These are phyloP conservation scores for Carex myosuroides DNA, from an alignment of 176 grass and related monocot genomes.

Conservation along the genomic window DNA sequence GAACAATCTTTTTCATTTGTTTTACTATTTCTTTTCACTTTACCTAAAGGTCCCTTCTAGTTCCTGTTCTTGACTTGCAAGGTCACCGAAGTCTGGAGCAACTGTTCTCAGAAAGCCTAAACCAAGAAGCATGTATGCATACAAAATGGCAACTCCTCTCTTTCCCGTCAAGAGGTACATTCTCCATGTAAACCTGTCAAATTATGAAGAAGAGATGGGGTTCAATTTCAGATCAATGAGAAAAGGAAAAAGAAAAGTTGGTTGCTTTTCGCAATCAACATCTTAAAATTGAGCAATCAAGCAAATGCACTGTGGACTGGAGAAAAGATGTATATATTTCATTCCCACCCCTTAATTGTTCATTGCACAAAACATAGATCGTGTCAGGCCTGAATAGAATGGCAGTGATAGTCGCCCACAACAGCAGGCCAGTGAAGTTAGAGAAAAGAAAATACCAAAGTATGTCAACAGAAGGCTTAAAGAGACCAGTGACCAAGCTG, in stretches of 20 bases:
- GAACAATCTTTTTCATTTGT: neutral
- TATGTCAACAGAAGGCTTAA: conserved; percentile 94
- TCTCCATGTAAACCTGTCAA: conserved; percentile 96
- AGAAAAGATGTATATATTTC: conserved; percentile 2
- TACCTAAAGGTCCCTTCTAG: conserved; percentile 97
- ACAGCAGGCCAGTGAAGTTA: neutral
- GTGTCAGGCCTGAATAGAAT: neutral
- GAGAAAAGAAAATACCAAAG: conserved; percentile 56
- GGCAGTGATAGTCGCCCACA: neutral
- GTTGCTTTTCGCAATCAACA: neutral
- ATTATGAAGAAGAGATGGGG: conserved; percentile 16
- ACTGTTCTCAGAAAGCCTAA: conserved; percentile 90
- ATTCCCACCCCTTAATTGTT: neutral
- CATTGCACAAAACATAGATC: neutral
- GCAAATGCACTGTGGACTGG: neutral
- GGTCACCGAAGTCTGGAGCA: conserved; percentile 83
- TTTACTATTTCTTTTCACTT: conserved; percentile 12
- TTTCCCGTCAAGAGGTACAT: conserved; percentile 95
- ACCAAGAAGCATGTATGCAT: conserved; percentile 93
- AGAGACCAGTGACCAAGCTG: conserved; percentile 94
- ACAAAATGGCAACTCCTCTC: conserved; percentile 92
- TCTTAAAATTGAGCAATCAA: neutral
- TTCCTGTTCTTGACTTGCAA: conserved; percentile 89
- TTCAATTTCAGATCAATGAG: conserved; percentile 6
- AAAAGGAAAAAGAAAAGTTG: too few relatives aligned